phyloP scores from a whole-genome alignment of 2,329 filamentous ascomycete genomes.

The Alternaria viburni region DNA sequence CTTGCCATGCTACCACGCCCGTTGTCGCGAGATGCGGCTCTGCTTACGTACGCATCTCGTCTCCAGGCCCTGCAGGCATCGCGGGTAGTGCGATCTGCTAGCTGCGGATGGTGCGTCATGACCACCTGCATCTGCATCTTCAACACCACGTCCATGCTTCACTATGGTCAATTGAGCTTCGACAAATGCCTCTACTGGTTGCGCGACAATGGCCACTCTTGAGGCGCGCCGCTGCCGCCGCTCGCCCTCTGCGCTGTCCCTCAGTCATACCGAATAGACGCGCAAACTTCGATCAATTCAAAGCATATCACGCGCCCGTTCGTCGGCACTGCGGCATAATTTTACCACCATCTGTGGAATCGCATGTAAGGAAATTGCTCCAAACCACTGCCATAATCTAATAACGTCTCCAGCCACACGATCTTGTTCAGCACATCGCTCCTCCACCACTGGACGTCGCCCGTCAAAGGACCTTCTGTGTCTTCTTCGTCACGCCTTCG shows the following conservation, averaged over 20 bases:
- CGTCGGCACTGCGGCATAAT: slow-evolving; percentile 32
- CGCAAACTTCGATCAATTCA: background rate
- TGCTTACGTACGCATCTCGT: slow-evolving; percentile 13
- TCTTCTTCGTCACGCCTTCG: slow-evolving; percentile 43
- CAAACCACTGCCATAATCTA: slow-evolving; percentile 3
- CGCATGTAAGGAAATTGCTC: slow-evolving; percentile 22
- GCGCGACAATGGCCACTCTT: slow-evolving; percentile 36
- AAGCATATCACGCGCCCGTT: background rate
- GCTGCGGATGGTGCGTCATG: slow-evolving; percentile 17
- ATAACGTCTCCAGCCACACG: slow-evolving; percentile 23
- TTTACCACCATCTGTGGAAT: slow-evolving; percentile 31
- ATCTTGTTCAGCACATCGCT: slow-evolving; percentile 31
- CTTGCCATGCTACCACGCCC: slow-evolving; percentile 10
- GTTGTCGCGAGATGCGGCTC: slow-evolving; percentile 14
- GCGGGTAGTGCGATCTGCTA: slow-evolving; percentile 9
- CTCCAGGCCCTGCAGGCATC: background rate
- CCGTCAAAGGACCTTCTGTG: slow-evolving; percentile 21
- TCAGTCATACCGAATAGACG: background rate
- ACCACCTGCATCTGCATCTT: background rate
- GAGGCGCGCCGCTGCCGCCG: slow-evolving; percentile 19
- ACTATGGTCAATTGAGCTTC: slow-evolving; percentile 34
- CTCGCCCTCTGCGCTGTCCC: slow-evolving; percentile 1
- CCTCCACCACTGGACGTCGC: slow-evolving; percentile 12
- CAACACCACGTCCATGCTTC: slow-evolving; percentile 5
- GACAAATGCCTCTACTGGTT: slow-evolving; percentile 40